Conservation (phyloP, 2,329 filamentous ascomycete species). For the Pestalotiopsis sp. region DNA sequence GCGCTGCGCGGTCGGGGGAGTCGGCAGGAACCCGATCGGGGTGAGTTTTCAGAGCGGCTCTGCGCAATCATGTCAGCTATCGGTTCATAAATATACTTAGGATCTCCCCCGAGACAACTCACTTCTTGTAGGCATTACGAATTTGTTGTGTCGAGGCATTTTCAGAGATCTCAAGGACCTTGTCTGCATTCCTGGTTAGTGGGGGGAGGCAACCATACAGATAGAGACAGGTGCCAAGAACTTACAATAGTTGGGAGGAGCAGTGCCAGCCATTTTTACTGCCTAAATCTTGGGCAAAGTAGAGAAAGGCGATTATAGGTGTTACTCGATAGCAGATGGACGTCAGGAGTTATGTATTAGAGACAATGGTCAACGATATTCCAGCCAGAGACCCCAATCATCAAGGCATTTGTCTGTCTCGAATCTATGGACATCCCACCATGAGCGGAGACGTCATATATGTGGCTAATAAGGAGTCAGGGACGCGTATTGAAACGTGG, state of each 20-base stretch:
- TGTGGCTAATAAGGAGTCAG: conserved; percentile 1
- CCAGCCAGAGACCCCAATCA: background rate
- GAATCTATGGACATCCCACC: background rate
- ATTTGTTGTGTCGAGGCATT: conserved; percentile 82
- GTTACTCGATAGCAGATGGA: background rate
- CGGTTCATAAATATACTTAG: too few species aligned
- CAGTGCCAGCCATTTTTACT: conserved; percentile 36
- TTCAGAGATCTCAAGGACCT: conserved; percentile 71
- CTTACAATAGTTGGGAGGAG: conserved; percentile 64
- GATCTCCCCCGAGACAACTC: conserved; percentile 15
- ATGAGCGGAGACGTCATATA: conserved; percentile 6
- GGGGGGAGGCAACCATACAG: conserved; percentile 21
- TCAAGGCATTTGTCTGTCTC: background rate
- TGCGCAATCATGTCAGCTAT: conserved; percentile 33
- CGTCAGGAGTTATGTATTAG: background rate
- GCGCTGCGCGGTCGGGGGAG: conserved; percentile 78
- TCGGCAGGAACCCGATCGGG: conserved; percentile 85
- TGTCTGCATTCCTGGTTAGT: conserved; percentile 54
- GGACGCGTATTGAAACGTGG: background rate
- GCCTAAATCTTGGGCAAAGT: conserved; percentile 22
- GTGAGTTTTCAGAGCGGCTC: conserved; percentile 87
- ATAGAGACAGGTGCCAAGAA: conserved; percentile 10
- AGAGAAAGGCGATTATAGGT: background rate
- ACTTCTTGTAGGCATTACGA: conserved; percentile 94
- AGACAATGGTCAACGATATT: background rate